A percentile compares a stretch with the other conserved stretches of the same genome.
Evolutionary conservation across 164 flowering plant genomes (phyloP).

Genomic region (Stephania yunnanensis): DNA sequence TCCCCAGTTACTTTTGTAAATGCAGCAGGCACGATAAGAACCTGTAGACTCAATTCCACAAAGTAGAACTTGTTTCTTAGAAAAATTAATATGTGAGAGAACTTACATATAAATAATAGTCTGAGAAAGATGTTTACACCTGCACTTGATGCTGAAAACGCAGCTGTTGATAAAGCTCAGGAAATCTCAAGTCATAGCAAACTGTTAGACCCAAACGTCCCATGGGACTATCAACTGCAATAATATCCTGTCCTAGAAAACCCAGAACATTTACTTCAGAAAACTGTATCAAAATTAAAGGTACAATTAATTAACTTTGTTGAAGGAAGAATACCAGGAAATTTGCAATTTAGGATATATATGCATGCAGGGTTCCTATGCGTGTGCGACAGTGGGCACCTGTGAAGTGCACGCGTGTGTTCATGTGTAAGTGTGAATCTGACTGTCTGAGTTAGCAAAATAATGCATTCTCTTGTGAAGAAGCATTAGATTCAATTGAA

Average conservation of each 20-base stretch:
- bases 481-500: no score
- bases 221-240: constrained; percentile 66
- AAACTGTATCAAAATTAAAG: neutral
- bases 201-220: constrained; percentile 87
- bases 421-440: no score
- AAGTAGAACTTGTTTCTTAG: neutral
- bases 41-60: constrained; percentile 31
- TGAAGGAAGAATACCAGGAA: neutral
- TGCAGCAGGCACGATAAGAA: constrained; percentile 82
- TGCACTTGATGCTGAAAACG: constrained; percentile 78
- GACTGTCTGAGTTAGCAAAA: no score
- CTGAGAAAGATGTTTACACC: constrained; percentile 25
- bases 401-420: no score
- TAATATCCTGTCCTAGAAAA: constrained; percentile 59
- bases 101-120: neutral
- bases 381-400: no score
- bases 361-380: no score
- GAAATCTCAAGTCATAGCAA: constrained; percentile 96
- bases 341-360: neutral
- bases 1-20: constrained; percentile 81
- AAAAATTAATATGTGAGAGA: neutral
- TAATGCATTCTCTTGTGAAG: no score
- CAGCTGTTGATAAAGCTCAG: constrained; percentile 76
- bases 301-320: neutral
- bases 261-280: constrained; percentile 1